A percentile compares a stretch with the other conserved stretches of the same genome.
Evolutionary conservation across 208 protist species (phyloP).

Genomic region (Acanthamoeba culbertsoni): DNA sequence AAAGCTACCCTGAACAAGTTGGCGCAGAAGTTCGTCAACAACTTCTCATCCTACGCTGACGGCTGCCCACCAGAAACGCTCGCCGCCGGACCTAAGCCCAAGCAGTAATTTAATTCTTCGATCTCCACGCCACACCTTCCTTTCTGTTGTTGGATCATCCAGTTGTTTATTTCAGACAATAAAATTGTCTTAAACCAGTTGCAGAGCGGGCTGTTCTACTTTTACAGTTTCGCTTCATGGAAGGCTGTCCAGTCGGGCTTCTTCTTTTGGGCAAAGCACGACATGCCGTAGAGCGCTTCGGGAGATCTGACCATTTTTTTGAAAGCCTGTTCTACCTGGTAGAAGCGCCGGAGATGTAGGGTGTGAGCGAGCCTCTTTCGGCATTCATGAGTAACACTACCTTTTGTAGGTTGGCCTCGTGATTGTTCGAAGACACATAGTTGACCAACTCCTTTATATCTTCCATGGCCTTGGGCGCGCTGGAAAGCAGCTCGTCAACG

Average conservation of each 20-base stretch:
- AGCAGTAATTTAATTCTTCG: background rate
- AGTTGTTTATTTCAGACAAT: too few species aligned
- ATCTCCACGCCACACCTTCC: background rate
- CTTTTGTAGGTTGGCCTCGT: conserved; percentile 15
- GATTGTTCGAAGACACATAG: background rate
- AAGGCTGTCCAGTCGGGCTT: conserved; percentile 52
- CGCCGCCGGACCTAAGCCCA: conserved; percentile 82
- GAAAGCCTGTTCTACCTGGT: conserved; percentile 14
- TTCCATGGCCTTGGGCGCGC: background rate
- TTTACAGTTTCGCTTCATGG: conserved; percentile 30
- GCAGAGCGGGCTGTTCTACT: too few species aligned
- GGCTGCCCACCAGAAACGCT: conserved; percentile 87
- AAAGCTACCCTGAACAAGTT: conserved; percentile 87
- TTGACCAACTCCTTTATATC: conserved; percentile 50
- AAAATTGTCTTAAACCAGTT: too few species aligned
- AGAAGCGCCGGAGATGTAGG: too few species aligned
- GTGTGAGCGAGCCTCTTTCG: background rate
- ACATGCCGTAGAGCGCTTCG: conserved; percentile 55
- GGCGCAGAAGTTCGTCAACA: conserved; percentile 90
- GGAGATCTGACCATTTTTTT: background rate
- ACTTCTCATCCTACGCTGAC: conserved; percentile 90
- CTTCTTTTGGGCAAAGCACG: conserved; percentile 44
- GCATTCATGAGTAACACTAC: background rate
- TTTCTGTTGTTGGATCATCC: too few species aligned
- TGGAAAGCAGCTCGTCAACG: conserved; percentile 29